phyloP scores from a whole-genome alignment of 2,329 filamentous ascomycete species.

The Aureobasidium sp. region DNA sequence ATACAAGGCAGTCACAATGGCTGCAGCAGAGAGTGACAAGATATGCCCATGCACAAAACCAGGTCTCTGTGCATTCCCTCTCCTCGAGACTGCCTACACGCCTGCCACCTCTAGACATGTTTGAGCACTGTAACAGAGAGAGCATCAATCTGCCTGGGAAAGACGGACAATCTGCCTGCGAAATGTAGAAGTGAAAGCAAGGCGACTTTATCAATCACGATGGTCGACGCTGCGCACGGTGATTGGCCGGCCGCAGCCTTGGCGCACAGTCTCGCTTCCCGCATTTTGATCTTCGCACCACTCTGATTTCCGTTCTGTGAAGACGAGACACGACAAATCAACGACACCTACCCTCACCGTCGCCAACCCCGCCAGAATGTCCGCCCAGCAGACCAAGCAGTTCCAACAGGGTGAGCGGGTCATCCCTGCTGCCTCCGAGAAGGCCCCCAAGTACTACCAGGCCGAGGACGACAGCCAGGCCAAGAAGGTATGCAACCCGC shows the following conservation, averaged over 20 bases:
- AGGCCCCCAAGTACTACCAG: slow-evolving; percentile 99
- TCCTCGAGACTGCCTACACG: no score
- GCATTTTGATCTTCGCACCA: slow-evolving; percentile 1
- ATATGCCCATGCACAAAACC: no score
- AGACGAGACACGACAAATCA: slow-evolving; percentile 10
- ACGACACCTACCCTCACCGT: slow-evolving; percentile 14
- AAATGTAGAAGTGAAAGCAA: not conserved
- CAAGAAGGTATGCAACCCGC: slow-evolving; percentile 75
- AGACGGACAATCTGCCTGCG: no score
- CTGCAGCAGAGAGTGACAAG: no score
- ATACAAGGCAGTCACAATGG: no score
- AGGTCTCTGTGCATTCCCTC: no score
- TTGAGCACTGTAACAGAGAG: no score
- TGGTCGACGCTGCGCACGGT: not conserved
- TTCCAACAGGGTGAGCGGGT: slow-evolving; percentile 95
- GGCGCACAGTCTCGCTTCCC: slow-evolving; percentile 13
- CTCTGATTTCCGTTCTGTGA: not conserved
- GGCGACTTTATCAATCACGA: slow-evolving; percentile 1
- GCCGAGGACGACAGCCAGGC: slow-evolving; percentile 81
- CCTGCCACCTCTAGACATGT: no score
- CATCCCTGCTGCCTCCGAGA: slow-evolving; percentile 78
- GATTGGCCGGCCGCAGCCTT: not conserved
- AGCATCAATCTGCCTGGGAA: no score
- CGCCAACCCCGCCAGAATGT: slow-evolving; percentile 18
- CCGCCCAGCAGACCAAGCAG: slow-evolving; percentile 64